phyloP scores from a whole-genome alignment of 2,329 filamentous ascomycete genomes.

The Beauveria sp. region DNA sequence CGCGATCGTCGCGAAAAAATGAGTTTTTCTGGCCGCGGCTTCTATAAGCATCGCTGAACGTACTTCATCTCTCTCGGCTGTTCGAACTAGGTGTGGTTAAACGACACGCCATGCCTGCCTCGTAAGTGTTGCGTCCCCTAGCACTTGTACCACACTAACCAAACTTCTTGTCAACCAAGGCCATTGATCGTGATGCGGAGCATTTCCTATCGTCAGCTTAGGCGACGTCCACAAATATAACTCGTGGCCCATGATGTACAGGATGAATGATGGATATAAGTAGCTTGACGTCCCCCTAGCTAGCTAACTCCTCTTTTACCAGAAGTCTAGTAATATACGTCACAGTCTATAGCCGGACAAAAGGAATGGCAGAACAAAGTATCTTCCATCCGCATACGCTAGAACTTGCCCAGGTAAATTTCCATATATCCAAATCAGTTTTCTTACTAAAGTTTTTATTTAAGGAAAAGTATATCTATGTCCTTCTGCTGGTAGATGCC shows the following conservation, averaged over 20 bases:
- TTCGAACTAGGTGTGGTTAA: neutral
- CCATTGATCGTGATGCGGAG: constrained; percentile 41
- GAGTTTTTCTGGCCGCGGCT: neutral
- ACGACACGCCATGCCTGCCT: neutral
- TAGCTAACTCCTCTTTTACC: neutral
- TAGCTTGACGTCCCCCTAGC: neutral
- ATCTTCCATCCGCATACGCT: neutral
- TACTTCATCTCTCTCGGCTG: neutral
- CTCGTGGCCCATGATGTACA: too few species aligned
- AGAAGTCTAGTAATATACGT: neutral
- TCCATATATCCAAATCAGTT: neutral
- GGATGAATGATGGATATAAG: too few species aligned
- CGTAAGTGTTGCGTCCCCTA: neutral
- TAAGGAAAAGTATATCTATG: neutral
- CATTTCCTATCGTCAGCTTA: constrained; percentile 21
- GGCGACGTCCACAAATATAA: constrained; percentile 31
- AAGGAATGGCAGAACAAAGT: neutral
- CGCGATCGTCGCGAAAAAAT: neutral
- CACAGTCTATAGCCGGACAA: neutral
- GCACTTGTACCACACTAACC: neutral
- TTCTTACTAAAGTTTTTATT: neutral
- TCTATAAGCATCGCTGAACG: neutral
- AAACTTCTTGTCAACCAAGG: constrained; percentile 24
- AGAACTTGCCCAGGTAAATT: neutral
- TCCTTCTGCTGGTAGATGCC: neutral